Base-by-base conservation (phyloP, 768 basidiomycete genomes). In the Leccinum broughii region DNA sequence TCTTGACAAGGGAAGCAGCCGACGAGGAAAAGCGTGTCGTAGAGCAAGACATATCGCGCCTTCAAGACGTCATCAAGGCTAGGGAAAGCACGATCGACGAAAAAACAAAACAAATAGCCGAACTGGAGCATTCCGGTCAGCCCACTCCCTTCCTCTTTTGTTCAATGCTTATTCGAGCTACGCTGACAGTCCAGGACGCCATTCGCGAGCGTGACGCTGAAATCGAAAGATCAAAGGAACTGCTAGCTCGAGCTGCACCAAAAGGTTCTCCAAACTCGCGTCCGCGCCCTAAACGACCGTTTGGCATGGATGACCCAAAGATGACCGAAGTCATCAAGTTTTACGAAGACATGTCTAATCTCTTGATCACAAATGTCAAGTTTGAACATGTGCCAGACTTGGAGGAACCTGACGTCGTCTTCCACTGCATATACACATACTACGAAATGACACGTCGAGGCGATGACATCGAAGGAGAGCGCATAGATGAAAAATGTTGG, bases 341-440 rank as follows among this genome's bases (percentile, higher is more conserved):
- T 62, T 96, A 96, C 70, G 92, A 95, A 72, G 92, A 95, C 67
- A 73, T 93, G 63, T 93, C 92, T 1, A 92, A 93, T 66, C 76
- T 95, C 24, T 78, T 92, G 41, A 81, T 95, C 24, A 78, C 83
- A 3, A 83, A 78, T 55, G 65, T 92, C 70, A 87, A 85, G 67
- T 72, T 79, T 55, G 79, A 78, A 73, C 72, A 59, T 37, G 20
- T 55, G 41, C 26, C 62, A 39, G 56, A 55, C 59, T 68, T 64
- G 11, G 66, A 68, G 51, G 72, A 73, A 44, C 54, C 64, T 8
- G 88, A 91, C 17, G 85, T 92, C 58, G 81, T 85, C 76, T 72
- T 77, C 14, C 80, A 87, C 62, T 95, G 92, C 70, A 73, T 91
- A 32, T 92, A 86, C 70, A 86, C 88, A 3, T 80, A 80, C 67